Conservation (phyloP, 257 asterid genomes). For the Solanum acaule region DNA sequence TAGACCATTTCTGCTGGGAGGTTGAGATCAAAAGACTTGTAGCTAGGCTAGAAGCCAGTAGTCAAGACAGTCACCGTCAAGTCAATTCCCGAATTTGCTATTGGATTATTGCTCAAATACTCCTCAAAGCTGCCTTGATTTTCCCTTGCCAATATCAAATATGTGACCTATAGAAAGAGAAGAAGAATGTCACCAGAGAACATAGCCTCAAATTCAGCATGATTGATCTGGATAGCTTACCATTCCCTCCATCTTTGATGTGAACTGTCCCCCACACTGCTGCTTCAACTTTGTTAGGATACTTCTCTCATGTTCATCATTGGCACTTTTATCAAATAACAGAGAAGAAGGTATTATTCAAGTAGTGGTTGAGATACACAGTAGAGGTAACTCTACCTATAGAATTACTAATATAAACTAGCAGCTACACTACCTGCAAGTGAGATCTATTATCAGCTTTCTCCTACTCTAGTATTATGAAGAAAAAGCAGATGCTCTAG, state of each 20-base stretch:
- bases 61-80: slow-evolving; percentile 93
- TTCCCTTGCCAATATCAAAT: slow-evolving; percentile 90
- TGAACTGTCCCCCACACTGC: slow-evolving; percentile 98
- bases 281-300: slow-evolving; percentile 91
- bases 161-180: slow-evolving; percentile 57
- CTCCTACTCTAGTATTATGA: neutral
- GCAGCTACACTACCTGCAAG: slow-evolving; percentile 80
- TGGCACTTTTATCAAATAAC: slow-evolving; percentile 94
- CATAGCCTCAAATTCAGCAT: neutral
- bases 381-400: slow-evolving; percentile 34
- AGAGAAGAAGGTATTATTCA: neutral
- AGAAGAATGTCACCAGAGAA: neutral
- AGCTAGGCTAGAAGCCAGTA: slow-evolving; percentile 99
- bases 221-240: slow-evolving; percentile 31
- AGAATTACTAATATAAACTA: slow-evolving; percentile 88
- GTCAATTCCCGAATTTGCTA: slow-evolving; percentile 88
- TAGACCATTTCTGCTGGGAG: slow-evolving; percentile 91
- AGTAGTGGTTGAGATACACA: neutral
- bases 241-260: slow-evolving; percentile 99
- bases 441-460: neutral
- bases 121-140: slow-evolving; percentile 84
- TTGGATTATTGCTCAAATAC: slow-evolving; percentile 50
- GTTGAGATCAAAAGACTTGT: slow-evolving; percentile 90
- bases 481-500: neutral
- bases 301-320: slow-evolving; percentile 51